Conservation (phyloP, 169 alveolate genomes). For the Pseudocohnilembus persalinus region DNA sequence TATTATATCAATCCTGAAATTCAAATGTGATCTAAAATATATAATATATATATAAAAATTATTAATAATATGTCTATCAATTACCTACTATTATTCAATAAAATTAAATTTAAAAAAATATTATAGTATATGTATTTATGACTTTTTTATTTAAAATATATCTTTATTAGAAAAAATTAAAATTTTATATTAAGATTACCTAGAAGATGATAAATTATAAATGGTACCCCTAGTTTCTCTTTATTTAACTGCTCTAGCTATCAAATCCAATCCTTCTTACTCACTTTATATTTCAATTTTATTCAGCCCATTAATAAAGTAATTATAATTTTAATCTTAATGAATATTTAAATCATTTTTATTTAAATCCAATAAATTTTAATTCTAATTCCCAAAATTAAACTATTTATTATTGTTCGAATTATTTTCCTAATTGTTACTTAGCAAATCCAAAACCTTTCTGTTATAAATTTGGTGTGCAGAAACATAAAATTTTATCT, state of each 20-base stretch:
- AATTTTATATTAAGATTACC: no score
- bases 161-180: no score
- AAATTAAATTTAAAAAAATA: no score
- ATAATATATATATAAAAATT: no score
- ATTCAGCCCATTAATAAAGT: neutral
- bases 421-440: slow-evolving; percentile 5
- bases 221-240: slow-evolving; percentile 22
- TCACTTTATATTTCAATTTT: neutral
- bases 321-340: neutral
- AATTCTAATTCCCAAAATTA: no score
- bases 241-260: slow-evolving; percentile 5
- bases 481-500: neutral
- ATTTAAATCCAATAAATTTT: no score
- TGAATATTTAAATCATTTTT: slow-evolving; percentile 6
- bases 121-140: no score
- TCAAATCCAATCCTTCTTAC: neutral
- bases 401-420: no score
- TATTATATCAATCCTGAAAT: neutral
- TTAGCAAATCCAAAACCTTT: slow-evolving; percentile 23
- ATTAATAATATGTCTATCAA: no score
- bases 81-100: no score
- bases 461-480: slow-evolving; percentile 15
- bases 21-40: slow-evolving; percentile 29
- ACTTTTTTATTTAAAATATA: no score
- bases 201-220: slow-evolving; percentile 4